These are phyloP conservation scores for Sapria himalayana DNA, from an alignment of 345 rosid species.

Conservation along the genomic window DNA sequence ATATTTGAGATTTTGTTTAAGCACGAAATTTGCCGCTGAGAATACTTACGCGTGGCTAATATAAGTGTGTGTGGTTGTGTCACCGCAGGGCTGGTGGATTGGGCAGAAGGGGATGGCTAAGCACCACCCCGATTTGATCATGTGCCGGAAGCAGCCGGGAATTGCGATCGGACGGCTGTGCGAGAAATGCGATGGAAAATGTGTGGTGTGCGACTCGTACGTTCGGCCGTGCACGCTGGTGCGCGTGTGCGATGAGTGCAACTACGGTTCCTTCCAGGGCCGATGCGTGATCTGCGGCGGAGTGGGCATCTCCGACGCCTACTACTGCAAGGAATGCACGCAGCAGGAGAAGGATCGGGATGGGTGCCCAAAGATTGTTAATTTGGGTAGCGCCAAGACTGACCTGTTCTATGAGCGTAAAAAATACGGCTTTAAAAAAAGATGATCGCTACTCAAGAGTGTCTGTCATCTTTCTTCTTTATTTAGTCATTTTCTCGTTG, in stretches of 20 bases:
- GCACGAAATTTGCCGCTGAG: no score
- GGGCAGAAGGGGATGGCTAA: slow-evolving; percentile 40
- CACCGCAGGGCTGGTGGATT: no score
- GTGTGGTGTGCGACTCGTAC: slow-evolving; percentile 50
- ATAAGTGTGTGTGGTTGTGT: no score
- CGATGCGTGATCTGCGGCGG: slow-evolving; percentile 58
- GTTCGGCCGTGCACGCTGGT: slow-evolving; percentile 59
- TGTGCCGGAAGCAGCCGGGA: slow-evolving; percentile 63
- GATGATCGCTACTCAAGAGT: slow-evolving; percentile 8
- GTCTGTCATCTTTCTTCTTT: not conserved
- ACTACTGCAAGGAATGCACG: slow-evolving; percentile 56
- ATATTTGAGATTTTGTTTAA: no score
- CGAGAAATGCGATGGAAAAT: slow-evolving; percentile 50
- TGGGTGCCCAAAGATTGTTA: slow-evolving; percentile 28
- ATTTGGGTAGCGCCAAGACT: slow-evolving; percentile 22
- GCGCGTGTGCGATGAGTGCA: slow-evolving; percentile 53
- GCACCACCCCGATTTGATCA: slow-evolving; percentile 62
- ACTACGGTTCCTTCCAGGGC: slow-evolving; percentile 58
- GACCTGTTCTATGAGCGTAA: slow-evolving; percentile 22
- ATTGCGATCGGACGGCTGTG: slow-evolving; percentile 55
- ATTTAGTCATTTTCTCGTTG: no score
- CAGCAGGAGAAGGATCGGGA: slow-evolving; percentile 50
- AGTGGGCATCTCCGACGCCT: slow-evolving; percentile 51
- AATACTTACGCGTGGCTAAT: no score
- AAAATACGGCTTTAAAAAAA: slow-evolving; percentile 27